These are phyloP conservation scores for Passiflora organensis DNA, from an alignment of 345 rosid species.

Conservation along the genomic window DNA sequence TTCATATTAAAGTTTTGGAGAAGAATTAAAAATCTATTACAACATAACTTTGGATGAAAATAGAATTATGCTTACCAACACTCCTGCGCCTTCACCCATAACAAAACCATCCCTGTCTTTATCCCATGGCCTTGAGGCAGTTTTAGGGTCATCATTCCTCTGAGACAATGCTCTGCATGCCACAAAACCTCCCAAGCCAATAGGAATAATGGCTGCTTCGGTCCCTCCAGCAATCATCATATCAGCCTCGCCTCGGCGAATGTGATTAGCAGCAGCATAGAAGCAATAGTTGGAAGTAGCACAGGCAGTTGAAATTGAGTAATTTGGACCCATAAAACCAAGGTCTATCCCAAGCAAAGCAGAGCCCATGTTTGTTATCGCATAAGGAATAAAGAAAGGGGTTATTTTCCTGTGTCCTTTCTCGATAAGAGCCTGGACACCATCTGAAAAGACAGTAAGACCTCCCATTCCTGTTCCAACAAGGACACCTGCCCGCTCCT, in stretches of 20 bases:
- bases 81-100: conserved; percentile 99
- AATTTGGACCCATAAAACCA: conserved; percentile 99
- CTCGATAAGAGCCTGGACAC: conserved; percentile 76
- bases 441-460: conserved; percentile 78
- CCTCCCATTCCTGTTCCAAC: conserved; percentile 99
- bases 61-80: conserved; percentile 60
- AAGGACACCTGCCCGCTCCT: conserved; percentile 79
- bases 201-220: conserved; percentile 95
- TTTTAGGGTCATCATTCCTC: conserved; percentile 95
- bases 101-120: conserved; percentile 90
- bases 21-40: neutral
- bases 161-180: conserved; percentile 98
- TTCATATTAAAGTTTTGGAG: too few species aligned
- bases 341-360: conserved; percentile 89
- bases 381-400: conserved; percentile 89
- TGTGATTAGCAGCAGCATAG: conserved; percentile 97
- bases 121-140: conserved; percentile 99
- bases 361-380: conserved; percentile 93
- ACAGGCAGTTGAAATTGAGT: conserved; percentile 96
- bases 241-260: conserved; percentile 98
- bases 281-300: conserved; percentile 97
- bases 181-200: conserved; percentile 94
- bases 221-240: conserved; percentile 99
- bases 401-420: conserved; percentile 80
- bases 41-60: neutral